A percentile compares a stretch with the other conserved stretches of the same genome.
Conservation (phyloP, 1,284 basidiomycete genomes). For the Rhodotorula sp. region DNA sequence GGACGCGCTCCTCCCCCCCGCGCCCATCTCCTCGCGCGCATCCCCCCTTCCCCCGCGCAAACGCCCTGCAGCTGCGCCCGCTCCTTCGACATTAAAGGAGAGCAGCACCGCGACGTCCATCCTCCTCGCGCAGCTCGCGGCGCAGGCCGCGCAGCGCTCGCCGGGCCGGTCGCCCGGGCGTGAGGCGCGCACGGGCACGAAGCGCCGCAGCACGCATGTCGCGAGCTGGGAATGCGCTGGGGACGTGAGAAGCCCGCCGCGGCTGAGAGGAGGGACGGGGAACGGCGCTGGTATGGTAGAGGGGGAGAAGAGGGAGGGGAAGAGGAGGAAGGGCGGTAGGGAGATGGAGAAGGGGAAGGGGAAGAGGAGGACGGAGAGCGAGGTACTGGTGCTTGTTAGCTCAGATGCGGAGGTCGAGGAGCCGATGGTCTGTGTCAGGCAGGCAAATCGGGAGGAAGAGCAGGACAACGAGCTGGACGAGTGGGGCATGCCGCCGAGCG, state of each 20-base stretch:
- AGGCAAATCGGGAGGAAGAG: background rate
- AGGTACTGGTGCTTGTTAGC: slow-evolving; percentile 22
- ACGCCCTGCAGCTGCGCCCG: background rate
- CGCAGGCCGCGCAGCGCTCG: background rate
- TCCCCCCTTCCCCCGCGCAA: background rate
- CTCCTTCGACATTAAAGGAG: background rate
- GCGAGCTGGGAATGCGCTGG: background rate
- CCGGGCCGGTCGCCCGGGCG: background rate
- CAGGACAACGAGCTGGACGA: slow-evolving; percentile 24
- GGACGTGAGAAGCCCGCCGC: background rate
- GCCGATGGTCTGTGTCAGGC: background rate
- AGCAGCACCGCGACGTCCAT: slow-evolving; percentile 7
- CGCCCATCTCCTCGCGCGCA: background rate
- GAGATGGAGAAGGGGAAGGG: background rate
- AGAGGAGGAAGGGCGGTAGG: background rate
- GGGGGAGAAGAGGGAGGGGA: background rate
- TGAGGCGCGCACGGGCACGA: background rate
- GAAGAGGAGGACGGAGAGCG: background rate
- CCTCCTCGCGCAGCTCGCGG: slow-evolving; percentile 13
- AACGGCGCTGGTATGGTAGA: background rate
- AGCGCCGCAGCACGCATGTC: background rate
- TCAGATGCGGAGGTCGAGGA: slow-evolving; percentile 10
- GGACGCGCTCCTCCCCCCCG: background rate
- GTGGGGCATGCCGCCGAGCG: slow-evolving; percentile 37
- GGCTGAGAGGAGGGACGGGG: background rate